phyloP scores from a whole-genome alignment of 2,329 filamentous ascomycete genomes.

The Daldinia eschscholtzii region DNA sequence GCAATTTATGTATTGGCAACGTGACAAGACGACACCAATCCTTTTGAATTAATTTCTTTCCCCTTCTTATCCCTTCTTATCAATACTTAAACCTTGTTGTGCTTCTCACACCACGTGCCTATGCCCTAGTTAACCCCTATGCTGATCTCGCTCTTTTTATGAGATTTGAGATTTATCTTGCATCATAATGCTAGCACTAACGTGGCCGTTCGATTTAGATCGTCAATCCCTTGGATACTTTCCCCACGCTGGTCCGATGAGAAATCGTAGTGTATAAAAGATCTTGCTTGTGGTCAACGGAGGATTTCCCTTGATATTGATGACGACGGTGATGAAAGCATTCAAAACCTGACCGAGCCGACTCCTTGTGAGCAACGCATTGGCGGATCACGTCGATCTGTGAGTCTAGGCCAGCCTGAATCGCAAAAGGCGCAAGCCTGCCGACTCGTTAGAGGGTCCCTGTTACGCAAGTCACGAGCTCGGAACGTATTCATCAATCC shows the following conservation, averaged over 20 bases:
- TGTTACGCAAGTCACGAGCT: conserved; percentile 40
- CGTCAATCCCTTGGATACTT: conserved; percentile 28
- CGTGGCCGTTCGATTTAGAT: conserved; percentile 32
- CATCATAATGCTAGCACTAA: conserved; percentile 31
- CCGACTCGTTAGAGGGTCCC: conserved; percentile 20
- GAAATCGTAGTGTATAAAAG: conserved; percentile 11
- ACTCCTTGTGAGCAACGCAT: conserved; percentile 22
- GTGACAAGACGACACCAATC: conserved; percentile 24
- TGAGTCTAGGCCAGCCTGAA: conserved; percentile 39
- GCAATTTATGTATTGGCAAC: conserved; percentile 24
- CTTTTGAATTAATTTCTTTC: not conserved
- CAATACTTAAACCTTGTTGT: not conserved
- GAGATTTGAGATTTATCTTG: conserved; percentile 24
- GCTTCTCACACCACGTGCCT: conserved; percentile 27
- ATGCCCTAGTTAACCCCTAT: conserved; percentile 14
- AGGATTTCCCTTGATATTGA: conserved; percentile 27
- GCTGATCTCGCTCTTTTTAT: conserved; percentile 28
- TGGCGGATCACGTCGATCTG: conserved; percentile 34
- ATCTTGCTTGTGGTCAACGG: conserved; percentile 24
- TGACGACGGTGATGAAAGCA: conserved; percentile 9
- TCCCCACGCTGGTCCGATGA: conserved; percentile 22
- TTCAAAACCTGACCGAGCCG: conserved; percentile 13
- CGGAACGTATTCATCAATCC: conserved; percentile 28
- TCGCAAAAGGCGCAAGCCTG: conserved; percentile 37
- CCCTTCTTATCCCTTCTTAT: not conserved